phyloP scores from a whole-genome alignment of 1,139 yeast species.

The Candida pseudoviswanathii region DNA sequence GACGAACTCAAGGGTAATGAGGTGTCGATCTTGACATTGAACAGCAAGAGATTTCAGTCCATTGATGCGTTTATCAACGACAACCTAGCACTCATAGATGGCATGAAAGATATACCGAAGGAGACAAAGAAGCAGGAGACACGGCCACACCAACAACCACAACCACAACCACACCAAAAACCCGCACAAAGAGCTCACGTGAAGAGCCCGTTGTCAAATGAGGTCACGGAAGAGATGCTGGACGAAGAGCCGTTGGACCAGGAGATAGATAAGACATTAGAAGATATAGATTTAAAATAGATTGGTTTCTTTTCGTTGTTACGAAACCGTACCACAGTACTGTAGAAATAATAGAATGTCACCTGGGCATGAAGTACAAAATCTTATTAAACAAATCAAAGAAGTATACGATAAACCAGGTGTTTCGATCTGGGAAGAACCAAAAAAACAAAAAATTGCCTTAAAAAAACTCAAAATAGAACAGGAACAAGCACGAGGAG shows the following conservation, averaged over 20 bases:
- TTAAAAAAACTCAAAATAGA: conserved; percentile 23
- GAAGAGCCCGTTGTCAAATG: conserved; percentile 17
- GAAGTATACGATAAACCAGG: conserved; percentile 55
- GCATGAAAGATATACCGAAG: conserved; percentile 7
- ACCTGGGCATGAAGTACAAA: conserved; percentile 59
- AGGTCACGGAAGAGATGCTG: conserved; percentile 10
- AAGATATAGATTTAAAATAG: conserved; percentile 12
- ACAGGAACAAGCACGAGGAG: conserved; percentile 28
- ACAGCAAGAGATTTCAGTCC: conserved; percentile 20
- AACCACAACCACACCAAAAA: not conserved
- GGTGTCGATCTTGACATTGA: conserved; percentile 21
- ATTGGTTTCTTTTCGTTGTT: not conserved
- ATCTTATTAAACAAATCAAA: conserved; percentile 31
- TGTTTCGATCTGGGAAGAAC: conserved; percentile 43
- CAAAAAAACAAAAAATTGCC: conserved; percentile 24
- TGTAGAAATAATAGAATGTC: conserved; percentile 23
- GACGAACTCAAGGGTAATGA: conserved; percentile 25
- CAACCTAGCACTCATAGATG: conserved; percentile 24
- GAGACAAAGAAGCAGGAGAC: not conserved
- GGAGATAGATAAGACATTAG: conserved; percentile 11
- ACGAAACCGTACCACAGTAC: conserved; percentile 1
- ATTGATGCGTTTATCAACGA: conserved; percentile 33
- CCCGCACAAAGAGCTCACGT: not conserved
- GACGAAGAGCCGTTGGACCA: conserved; percentile 1
- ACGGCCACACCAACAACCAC: not conserved